Base-by-base conservation (phyloP, 306 rosid genomes). In the Mimosa bimucronata region DNA sequence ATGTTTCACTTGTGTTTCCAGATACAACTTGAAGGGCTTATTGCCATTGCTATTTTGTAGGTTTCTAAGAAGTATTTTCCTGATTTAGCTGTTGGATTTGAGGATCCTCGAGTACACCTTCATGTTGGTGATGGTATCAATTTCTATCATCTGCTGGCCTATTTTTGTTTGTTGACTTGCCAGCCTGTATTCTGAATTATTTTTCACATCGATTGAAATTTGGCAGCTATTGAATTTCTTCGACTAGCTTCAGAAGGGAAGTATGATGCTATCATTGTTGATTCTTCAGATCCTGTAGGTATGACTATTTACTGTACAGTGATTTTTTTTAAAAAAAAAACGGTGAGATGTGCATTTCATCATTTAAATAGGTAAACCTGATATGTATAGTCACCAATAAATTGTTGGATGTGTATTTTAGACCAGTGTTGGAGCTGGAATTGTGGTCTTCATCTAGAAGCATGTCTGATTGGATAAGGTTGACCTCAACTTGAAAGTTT, bases 281-380 rank as follows among this genome's bases (percentile, higher is more conserved):
- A 96, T 89, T 96, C 99, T 46, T 96, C 99, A 66, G 98, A 96
- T 70, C 99, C 98, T 41, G 97, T 96, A 65, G 99, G 99, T 96
- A 89, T 28, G 97, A 71, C 40, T 18, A 65, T 83, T 66, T 70
- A 45, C n/a, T n/a, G n/a, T n/a, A n/a, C n/a, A n/a, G n/a, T n/a
- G n/a, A n/a, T n/a, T n/a, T n/a, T n/a, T n/a, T n/a, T n/a, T n/a
- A n/a, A n/a, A n/a, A n/a, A n/a, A n/a, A n/a, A n/a, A n/a, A n/a
- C 26, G 9, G 12, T 25, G 13, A 73, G 70, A 11, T 12, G 29
- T 25, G 34, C 48, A 26, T 38, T 55, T 38, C 76, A 75, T 16
- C 29, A 79, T 37, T 65, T 38, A 29, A 66, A 69, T 53, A 45
- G 10, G 44, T 55, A 44, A 45, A 14, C 18, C 9, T 55, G 9